A percentile compares a stretch with the other conserved stretches of the same genome.
Evolutionary conservation across 768 basidiomycete genomes (phyloP).

Genomic region (Suillus clintonianus): DNA sequence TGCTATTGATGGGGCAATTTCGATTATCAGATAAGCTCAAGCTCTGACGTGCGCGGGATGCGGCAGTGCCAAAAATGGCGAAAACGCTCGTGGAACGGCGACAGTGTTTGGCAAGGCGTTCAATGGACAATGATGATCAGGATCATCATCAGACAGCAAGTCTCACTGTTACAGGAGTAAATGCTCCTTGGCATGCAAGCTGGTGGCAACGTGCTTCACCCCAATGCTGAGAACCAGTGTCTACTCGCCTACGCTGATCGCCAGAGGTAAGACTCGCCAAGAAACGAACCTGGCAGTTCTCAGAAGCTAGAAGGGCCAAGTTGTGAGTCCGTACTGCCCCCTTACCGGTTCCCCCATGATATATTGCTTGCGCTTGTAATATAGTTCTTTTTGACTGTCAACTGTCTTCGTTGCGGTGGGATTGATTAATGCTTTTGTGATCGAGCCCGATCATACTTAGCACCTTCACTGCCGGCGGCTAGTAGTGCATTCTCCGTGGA

Average conservation of each 20-base stretch:
- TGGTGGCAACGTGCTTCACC: background rate
- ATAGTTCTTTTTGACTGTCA: too few relatives aligned
- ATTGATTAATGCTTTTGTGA: background rate
- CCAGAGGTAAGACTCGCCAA: background rate
- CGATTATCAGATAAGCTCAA: background rate
- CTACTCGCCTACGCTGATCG: background rate
- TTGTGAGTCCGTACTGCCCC: too few relatives aligned
- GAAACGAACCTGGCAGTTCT: too few relatives aligned
- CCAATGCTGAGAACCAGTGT: too few relatives aligned
- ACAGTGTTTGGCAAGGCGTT: constrained; percentile 28
- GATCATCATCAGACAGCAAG: background rate
- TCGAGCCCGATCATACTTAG: background rate
- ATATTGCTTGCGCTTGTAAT: too few relatives aligned
- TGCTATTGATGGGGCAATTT: background rate
- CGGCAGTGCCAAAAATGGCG: background rate
- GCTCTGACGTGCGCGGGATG: background rate
- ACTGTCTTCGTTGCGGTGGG: too few relatives aligned
- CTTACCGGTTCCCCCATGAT: too few relatives aligned
- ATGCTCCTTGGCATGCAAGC: background rate
- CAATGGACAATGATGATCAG: background rate
- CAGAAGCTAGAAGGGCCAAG: too few relatives aligned
- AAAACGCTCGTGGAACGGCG: background rate
- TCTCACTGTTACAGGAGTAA: background rate
- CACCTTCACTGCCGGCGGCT: background rate
- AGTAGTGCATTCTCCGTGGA: constrained; percentile 55